Evolutionary conservation across 2,329 filamentous ascomycete species (phyloP), one percentile per base, ranked within the genome.

Genomic region (Ophiocordyceps camponoti-leonardi): DNA sequence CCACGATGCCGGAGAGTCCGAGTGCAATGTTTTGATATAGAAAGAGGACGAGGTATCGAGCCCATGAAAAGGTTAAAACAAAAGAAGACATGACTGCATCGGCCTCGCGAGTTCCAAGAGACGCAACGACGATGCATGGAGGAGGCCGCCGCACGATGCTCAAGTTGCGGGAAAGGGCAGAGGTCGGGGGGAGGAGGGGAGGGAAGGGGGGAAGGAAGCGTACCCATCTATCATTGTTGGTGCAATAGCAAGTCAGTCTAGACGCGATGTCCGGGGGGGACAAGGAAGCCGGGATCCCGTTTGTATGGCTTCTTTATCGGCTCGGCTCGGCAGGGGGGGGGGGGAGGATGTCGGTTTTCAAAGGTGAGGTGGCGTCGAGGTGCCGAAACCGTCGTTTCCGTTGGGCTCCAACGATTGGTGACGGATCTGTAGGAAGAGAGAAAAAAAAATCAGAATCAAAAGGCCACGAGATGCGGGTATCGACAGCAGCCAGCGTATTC

Each of bases 211-310:
- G 28, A 50, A 48, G 49, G 52, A 55, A 51, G 55, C 65, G 53
- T 67, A 68, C 66, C 64, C 61, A 66, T 66, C 57, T 63, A 61
- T 58, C 61, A 62, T 62, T 50, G 53, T 60, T 46, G 45, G 48
- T 46, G 42, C 47, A 47, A 52, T 49, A 53, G 50, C 53, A 53
- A 53, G 44, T 50, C 50, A 48, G 48, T 16, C 31, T 6, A 35
- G 31, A 35, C 31, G 31, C 31, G 13, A 13, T 35, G n/a, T 35
- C 31, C 31, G 12, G 11, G 31, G 12, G 8, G n/a, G 31, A 14
- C 31, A 35, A 35, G 13, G 31, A 35, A 14, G 13, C 13, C 13
- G 13, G n/a, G n/a, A n/a, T 13, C 31, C 31, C 31, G 31, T 35
- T 35, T 35, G 31, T 35, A 35, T 26, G 23, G 23, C 8, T 26